phyloP scores from a whole-genome alignment of 208 protist genomes.

The Wallacemonas sp. region DNA sequence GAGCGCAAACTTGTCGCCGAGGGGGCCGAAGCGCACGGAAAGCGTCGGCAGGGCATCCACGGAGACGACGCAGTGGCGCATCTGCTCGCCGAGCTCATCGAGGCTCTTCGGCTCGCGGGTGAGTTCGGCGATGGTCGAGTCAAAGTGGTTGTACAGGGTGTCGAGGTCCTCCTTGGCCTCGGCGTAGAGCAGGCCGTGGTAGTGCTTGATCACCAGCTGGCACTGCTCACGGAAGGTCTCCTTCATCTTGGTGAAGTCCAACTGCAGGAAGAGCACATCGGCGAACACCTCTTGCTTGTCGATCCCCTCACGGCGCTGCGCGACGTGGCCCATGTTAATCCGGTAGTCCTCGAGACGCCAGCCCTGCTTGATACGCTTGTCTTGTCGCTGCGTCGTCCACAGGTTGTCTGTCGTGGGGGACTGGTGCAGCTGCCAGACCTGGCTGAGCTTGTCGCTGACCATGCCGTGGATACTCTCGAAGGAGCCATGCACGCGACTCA shows the following conservation, averaged over 20 bases:
- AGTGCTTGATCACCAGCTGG: constrained; percentile 95
- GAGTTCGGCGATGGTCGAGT: constrained; percentile 71
- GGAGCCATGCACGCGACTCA: constrained; percentile 88
- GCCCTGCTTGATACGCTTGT: constrained; percentile 92
- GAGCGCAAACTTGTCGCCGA: constrained; percentile 95
- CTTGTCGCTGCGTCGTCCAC: constrained; percentile 94
- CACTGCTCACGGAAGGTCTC: constrained; percentile 95
- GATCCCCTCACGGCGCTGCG: constrained; percentile 92
- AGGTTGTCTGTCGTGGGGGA: constrained; percentile 94
- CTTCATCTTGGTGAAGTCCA: constrained; percentile 97
- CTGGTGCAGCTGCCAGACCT: constrained; percentile 96
- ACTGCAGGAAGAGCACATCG: constrained; percentile 94
- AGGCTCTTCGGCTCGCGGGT: constrained; percentile 90
- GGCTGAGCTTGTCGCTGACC: constrained; percentile 92
- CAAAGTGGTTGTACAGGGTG: constrained; percentile 89
- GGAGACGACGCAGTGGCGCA: constrained; percentile 82
- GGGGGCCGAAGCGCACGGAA: constrained; percentile 91
- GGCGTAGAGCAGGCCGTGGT: constrained; percentile 94
- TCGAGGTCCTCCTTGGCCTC: constrained; percentile 93
- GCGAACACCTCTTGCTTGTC: constrained; percentile 96
- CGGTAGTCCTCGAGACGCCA: constrained; percentile 95
- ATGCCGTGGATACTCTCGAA: constrained; percentile 93
- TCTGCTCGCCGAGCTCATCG: constrained; percentile 92
- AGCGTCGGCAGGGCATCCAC: constrained; percentile 80
- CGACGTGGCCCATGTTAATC: constrained; percentile 95